Evolutionary conservation across 2,329 filamentous ascomycete species (phyloP).

Genomic region (Penicillium sp.): DNA sequence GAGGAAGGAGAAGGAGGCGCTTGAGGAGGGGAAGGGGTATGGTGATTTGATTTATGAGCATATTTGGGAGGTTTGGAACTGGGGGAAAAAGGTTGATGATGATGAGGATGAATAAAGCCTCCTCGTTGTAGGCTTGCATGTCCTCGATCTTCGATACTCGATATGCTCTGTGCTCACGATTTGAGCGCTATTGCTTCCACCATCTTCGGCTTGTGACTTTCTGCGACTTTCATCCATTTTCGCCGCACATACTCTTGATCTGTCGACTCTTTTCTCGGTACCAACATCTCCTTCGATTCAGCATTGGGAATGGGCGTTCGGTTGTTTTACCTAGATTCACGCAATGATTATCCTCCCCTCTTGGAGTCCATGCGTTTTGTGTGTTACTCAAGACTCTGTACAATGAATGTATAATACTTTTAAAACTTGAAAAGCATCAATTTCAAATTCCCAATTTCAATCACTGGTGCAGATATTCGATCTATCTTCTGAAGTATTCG

Average conservation of each 20-base stretch:
- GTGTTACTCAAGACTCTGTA: neutral
- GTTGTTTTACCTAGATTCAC: conserved; percentile 5
- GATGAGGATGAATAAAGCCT: conserved; percentile 22
- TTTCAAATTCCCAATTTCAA: neutral
- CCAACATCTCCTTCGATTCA: conserved; percentile 20
- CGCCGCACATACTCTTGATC: neutral
- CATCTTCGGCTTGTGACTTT: neutral
- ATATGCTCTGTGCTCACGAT: neutral
- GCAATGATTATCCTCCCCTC: conserved; percentile 4
- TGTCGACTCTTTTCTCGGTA: conserved; percentile 16
- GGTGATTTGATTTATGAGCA: conserved; percentile 54
- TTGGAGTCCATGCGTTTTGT: neutral
- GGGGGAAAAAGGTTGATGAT: conserved; percentile 39
- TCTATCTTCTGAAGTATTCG: neutral
- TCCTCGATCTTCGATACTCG: neutral
- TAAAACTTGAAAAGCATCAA: too few relatives aligned
- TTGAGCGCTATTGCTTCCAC: too few relatives aligned
- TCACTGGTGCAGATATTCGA: neutral
- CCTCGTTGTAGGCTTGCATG: neutral
- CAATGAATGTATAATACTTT: neutral
- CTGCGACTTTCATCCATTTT: neutral
- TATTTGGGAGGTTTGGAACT: conserved; percentile 55
- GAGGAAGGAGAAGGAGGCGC: conserved; percentile 50
- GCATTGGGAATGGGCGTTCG: conserved; percentile 31
- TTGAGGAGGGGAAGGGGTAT: conserved; percentile 53